A percentile compares a stretch with the other conserved stretches of the same genome.
These are phyloP conservation scores for Lignosus rhinocerotis DNA, from an alignment of 1,284 basidiomycete species.

Conservation along the genomic window DNA sequence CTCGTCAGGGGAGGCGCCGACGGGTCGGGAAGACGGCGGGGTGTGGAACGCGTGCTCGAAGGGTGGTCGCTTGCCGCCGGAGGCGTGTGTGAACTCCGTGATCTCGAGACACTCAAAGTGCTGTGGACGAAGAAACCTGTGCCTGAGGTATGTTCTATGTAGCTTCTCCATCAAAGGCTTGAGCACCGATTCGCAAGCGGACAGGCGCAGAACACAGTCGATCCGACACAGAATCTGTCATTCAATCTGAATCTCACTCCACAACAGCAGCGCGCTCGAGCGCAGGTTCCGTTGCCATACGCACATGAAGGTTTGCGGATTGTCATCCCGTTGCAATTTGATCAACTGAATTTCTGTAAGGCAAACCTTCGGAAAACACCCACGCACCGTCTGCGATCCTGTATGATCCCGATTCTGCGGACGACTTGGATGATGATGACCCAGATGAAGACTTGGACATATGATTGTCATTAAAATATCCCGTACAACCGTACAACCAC, in stretches of 20 bases:
- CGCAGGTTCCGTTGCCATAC: constrained; percentile 84
- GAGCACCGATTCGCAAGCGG: not conserved
- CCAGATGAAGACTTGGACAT: constrained; percentile 89
- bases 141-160: constrained; percentile 42
- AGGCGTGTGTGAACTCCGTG: constrained; percentile 46
- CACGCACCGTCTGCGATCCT: constrained; percentile 43
- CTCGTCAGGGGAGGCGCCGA: constrained; percentile 46
- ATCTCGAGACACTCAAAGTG: constrained; percentile 48
- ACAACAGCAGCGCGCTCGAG: constrained; percentile 77
- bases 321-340: not conserved
- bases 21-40: constrained; percentile 45
- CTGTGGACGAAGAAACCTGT: constrained; percentile 44
- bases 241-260: constrained; percentile 89
- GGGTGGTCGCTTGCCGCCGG: constrained; percentile 49
- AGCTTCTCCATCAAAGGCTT: not conserved
- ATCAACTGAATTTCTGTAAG: constrained; percentile 18
- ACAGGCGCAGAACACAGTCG: constrained; percentile 39
- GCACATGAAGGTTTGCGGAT: constrained; percentile 69
- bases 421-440: constrained; percentile 88
- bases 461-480: constrained; percentile 31
- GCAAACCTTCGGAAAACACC: constrained; percentile 22
- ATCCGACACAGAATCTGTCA: constrained; percentile 67
- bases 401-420: constrained; percentile 86
- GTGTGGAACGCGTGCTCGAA: constrained; percentile 61
- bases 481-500: too few species aligned